Evolutionary conservation across 2,329 filamentous ascomycete species (phyloP).

Genomic region (Thermothelomyces thermophilus): DNA sequence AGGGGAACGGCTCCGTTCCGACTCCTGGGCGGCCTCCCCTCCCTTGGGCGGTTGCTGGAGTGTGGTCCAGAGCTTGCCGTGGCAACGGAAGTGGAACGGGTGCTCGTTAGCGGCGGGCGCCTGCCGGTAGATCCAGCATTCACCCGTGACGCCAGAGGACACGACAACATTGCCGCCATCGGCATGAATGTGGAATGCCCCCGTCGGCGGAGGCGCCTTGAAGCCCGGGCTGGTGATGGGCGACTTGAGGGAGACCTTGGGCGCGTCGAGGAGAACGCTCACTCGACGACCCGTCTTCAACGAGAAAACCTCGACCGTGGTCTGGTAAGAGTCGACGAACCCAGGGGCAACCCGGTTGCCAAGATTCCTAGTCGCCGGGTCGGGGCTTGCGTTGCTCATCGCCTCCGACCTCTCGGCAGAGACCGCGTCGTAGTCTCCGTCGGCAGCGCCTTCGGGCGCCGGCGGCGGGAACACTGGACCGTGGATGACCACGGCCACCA

Average conservation of each 20-base stretch:
- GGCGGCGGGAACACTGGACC: constrained; percentile 56
- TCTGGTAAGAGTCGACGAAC: constrained; percentile 64
- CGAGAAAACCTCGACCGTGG: constrained; percentile 83
- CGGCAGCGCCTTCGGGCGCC: constrained; percentile 31
- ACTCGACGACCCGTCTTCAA: constrained; percentile 66
- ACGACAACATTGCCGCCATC: constrained; percentile 66
- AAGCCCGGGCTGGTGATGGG: constrained; percentile 58
- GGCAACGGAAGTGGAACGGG: constrained; percentile 51
- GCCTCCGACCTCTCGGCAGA: constrained; percentile 35
- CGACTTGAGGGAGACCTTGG: constrained; percentile 53
- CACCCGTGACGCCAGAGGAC: constrained; percentile 75
- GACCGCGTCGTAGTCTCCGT: constrained; percentile 33
- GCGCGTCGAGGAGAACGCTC: constrained; percentile 65
- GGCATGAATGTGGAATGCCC: constrained; percentile 66
- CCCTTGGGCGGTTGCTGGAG: constrained; percentile 56
- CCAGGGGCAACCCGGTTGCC: constrained; percentile 33
- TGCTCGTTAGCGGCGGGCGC: constrained; percentile 37
- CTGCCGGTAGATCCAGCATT: constrained; percentile 71
- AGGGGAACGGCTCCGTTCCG: constrained; percentile 35
- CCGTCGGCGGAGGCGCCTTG: constrained; percentile 61
- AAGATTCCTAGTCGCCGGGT: constrained; percentile 24
- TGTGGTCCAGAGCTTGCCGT: constrained; percentile 89
- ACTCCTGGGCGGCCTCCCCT: constrained; percentile 43
- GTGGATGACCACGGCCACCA: constrained; percentile 75
- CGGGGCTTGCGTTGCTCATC: constrained; percentile 38